These are phyloP conservation scores for Endocarpon pusillum DNA, from an alignment of 495 filamentous ascomycete species.

Conservation along the genomic window DNA sequence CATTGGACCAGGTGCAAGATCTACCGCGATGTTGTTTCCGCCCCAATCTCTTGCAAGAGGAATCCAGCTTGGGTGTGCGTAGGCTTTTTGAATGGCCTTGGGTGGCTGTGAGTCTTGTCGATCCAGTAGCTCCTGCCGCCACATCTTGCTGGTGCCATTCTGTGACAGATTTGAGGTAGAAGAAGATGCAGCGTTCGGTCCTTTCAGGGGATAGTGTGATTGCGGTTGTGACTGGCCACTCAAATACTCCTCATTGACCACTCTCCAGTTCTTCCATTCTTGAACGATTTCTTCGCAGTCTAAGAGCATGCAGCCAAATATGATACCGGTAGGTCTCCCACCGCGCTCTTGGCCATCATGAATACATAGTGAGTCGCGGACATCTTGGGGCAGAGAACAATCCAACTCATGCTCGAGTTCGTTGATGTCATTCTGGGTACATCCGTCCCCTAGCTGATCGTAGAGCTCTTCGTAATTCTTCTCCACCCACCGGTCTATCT, in stretches of 20 bases:
- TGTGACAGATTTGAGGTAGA: slow-evolving; percentile 32
- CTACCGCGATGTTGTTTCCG: slow-evolving; percentile 88
- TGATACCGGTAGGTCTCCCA: slow-evolving; percentile 75
- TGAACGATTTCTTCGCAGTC: slow-evolving; percentile 98
- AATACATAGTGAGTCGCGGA: slow-evolving; percentile 75
- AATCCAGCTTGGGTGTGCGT: slow-evolving; percentile 91
- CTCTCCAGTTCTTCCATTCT: slow-evolving; percentile 93
- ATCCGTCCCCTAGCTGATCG: slow-evolving; percentile 82
- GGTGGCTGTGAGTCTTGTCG: slow-evolving; percentile 81
- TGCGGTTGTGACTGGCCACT: slow-evolving; percentile 34
- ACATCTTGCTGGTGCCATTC: slow-evolving; percentile 40
- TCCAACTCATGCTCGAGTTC: slow-evolving; percentile 94
- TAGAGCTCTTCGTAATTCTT: slow-evolving; percentile 87
- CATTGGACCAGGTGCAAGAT: slow-evolving; percentile 78
- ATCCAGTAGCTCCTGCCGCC: slow-evolving; percentile 71
- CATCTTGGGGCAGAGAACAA: slow-evolving; percentile 81
- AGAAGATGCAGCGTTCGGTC: slow-evolving; percentile 44
- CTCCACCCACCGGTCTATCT: slow-evolving; percentile 87
- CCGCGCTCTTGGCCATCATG: slow-evolving; percentile 96
- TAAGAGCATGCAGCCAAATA: slow-evolving; percentile 87
- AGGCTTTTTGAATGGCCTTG: slow-evolving; percentile 74
- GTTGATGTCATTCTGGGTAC: slow-evolving; percentile 87
- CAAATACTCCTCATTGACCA: slow-evolving; percentile 79
- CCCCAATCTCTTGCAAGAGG: slow-evolving; percentile 95
- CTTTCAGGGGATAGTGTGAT: slow-evolving; percentile 44